Evolutionary conservation across 2,329 filamentous ascomycete species (phyloP).

Genomic region (Pseudogymnoascus sp.): DNA sequence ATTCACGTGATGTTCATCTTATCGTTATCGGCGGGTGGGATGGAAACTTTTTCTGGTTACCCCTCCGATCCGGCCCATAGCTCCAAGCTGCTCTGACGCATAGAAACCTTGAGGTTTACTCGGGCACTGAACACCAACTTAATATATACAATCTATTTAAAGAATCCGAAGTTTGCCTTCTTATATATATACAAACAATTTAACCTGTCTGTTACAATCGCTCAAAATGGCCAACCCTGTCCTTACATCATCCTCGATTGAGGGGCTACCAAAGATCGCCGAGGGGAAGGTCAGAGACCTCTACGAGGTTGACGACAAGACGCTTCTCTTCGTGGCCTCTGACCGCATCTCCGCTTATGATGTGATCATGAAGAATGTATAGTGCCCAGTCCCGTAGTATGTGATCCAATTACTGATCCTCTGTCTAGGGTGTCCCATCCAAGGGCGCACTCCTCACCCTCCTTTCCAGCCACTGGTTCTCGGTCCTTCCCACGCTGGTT

Average conservation of each 20-base stretch:
- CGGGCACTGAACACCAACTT: background rate
- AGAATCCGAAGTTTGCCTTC: background rate
- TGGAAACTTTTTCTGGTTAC: constrained; percentile 9
- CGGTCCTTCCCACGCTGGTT: constrained; percentile 47
- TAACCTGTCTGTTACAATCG: background rate
- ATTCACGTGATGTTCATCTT: background rate
- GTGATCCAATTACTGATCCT: constrained; percentile 33
- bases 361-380: constrained; percentile 74
- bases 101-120: constrained; percentile 4
- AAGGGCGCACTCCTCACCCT: constrained; percentile 63
- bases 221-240: constrained; percentile 17
- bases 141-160: background rate
- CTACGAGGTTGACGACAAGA: constrained; percentile 62
- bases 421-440: constrained; percentile 53
- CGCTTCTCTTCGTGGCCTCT: constrained; percentile 74
- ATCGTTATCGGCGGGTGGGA: constrained; percentile 8
- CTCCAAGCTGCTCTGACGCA: background rate
- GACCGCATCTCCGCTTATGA: constrained; percentile 96
- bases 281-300: constrained; percentile 72
- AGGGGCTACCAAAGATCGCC: constrained; percentile 22
- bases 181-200: constrained; percentile 2
- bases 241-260: constrained; percentile 18
- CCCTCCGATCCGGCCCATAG: constrained; percentile 5
- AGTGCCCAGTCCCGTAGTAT: constrained; percentile 42
- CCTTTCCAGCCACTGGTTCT: constrained; percentile 63